Percentiles rank a stretch among this genome's conserved stretches.
Conservation (phyloP, 2,329 filamentous ascomycete species). For the Reticulascus tulasneorum region DNA sequence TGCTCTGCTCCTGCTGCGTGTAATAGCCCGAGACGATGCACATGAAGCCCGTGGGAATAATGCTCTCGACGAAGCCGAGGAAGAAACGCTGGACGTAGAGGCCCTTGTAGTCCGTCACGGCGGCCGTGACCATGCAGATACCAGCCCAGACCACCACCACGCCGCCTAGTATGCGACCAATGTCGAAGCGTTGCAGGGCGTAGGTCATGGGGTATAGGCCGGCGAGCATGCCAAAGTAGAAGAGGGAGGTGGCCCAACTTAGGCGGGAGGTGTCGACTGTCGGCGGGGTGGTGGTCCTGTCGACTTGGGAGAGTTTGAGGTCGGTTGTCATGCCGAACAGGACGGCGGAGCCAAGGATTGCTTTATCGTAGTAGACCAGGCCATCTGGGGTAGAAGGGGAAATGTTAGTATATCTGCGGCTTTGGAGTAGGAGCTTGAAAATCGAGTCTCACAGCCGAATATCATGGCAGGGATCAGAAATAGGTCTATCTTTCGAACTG, state of each 20-base stretch:
- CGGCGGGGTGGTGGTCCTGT: conserved; percentile 40
- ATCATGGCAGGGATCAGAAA: conserved; percentile 67
- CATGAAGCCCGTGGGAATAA: conserved; percentile 66
- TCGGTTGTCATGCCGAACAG: conserved; percentile 75
- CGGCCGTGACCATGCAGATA: conserved; percentile 66
- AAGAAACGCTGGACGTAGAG: conserved; percentile 66
- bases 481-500: conserved; percentile 62
- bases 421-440: neutral
- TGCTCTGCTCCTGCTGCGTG: conserved; percentile 60
- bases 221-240: conserved; percentile 76
- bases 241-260: conserved; percentile 73
- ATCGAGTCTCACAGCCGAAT: conserved; percentile 34
- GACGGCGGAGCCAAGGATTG: conserved; percentile 68
- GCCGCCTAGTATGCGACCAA: conserved; percentile 59
- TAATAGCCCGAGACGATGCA: conserved; percentile 59
- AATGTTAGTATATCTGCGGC: no score
- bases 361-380: conserved; percentile 48
- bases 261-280: conserved; percentile 63
- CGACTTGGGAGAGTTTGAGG: conserved; percentile 53
- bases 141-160: conserved; percentile 63
- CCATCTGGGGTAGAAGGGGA: conserved; percentile 25
- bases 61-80: conserved; percentile 58
- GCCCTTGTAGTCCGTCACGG: conserved; percentile 59
- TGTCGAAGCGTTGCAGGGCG: conserved; percentile 62
- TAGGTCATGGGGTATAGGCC: conserved; percentile 73